Conservation (phyloP, 768 basidiomycete species). For the Udeniomyces megalosporus region DNA sequence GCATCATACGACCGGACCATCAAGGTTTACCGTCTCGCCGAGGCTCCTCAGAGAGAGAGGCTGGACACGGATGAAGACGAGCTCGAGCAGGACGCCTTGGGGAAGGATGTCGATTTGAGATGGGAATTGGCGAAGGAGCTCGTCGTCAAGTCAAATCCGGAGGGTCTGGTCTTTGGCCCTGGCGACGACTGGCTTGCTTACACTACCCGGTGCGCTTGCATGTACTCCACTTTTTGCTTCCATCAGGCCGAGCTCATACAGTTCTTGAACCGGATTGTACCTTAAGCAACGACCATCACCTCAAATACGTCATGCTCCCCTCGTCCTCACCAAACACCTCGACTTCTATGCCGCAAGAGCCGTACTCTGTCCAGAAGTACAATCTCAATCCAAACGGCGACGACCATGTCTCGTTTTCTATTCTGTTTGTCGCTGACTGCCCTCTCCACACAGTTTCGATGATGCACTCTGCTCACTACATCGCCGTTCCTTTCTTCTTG, state of each 20-base stretch:
- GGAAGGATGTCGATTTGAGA: background rate
- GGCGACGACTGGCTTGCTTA: conserved; percentile 5
- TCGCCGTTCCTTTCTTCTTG: conserved; percentile 13
- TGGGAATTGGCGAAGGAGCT: conserved; percentile 14
- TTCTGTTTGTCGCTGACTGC: background rate
- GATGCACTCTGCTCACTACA: background rate
- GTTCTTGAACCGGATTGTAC: conserved; percentile 13
- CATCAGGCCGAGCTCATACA: background rate
- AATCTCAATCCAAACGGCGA: conserved; percentile 24
- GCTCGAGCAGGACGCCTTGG: conserved; percentile 18
- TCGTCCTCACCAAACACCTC: background rate
- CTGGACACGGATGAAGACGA: conserved; percentile 8
- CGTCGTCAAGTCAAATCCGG: conserved; percentile 20
- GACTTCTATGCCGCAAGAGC: background rate
- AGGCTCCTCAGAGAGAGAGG: background rate
- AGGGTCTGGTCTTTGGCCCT: conserved; percentile 20
- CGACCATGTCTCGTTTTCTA: conserved; percentile 13
- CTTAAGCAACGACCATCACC: conserved; percentile 21
- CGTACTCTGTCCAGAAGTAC: conserved; percentile 17
- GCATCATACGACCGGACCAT: conserved; percentile 23
- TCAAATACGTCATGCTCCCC: conserved; percentile 21
- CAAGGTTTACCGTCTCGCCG: conserved; percentile 17
- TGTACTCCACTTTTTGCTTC: background rate
- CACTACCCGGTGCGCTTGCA: conserved; percentile 2
- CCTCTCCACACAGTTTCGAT: background rate